These are phyloP conservation scores for Fusarium nematophilum DNA, from an alignment of 2,329 filamentous ascomycete genomes.

Conservation along the genomic window DNA sequence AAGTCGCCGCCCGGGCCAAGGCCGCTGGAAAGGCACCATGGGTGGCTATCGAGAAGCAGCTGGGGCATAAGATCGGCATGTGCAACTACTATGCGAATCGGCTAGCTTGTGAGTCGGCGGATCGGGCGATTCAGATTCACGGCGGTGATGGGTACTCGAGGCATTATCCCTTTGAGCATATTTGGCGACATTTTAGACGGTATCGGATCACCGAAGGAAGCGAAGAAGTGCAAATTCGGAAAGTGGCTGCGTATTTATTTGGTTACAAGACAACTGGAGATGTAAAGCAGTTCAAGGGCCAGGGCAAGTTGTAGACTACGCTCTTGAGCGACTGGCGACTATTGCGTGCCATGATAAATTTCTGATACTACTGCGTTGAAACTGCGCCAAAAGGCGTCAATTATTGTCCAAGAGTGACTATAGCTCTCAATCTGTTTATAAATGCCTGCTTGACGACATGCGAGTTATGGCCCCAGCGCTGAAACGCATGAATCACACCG, in stretches of 20 bases:
- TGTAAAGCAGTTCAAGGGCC: too few relatives aligned
- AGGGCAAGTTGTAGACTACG: too few relatives aligned
- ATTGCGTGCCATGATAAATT: too few relatives aligned
- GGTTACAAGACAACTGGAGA: conserved; percentile 21
- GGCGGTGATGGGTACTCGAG: conserved; percentile 31
- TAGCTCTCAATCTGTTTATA: background rate
- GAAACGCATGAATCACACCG: conserved; percentile 17
- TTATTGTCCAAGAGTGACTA: too few relatives aligned
- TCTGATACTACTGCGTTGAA: too few relatives aligned
- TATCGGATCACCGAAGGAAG: conserved; percentile 33
- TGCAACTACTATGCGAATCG: conserved; percentile 34
- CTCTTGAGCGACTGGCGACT: too few relatives aligned
- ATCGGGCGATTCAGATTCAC: conserved; percentile 32
- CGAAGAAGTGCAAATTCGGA: conserved; percentile 32
- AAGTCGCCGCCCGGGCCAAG: background rate
- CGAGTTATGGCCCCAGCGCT: conserved; percentile 1
- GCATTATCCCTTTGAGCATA: conserved; percentile 32
- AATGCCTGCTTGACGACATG: conserved; percentile 16
- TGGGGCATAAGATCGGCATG: conserved; percentile 33
- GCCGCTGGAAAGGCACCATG: conserved; percentile 11
- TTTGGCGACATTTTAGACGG: conserved; percentile 30
- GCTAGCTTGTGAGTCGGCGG: conserved; percentile 25
- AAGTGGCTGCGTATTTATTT: conserved; percentile 29
- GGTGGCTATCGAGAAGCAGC: conserved; percentile 31
- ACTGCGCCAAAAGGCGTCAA: too few relatives aligned